These are phyloP conservation scores for Nemania diffusa DNA, from an alignment of 2,329 filamentous ascomycete genomes.

Conservation along the genomic window DNA sequence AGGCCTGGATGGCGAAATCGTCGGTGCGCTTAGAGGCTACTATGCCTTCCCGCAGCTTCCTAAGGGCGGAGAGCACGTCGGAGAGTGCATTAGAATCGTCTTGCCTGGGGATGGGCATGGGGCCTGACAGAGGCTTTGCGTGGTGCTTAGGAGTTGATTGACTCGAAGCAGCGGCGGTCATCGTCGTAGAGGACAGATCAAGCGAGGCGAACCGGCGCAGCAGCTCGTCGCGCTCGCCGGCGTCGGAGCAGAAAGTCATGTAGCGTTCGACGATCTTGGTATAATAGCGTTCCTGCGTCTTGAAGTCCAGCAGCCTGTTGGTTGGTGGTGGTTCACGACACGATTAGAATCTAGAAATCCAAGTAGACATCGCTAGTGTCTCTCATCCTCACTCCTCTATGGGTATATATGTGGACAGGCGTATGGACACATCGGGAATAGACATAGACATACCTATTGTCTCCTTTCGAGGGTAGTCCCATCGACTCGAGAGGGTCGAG, in stretches of 20 bases:
- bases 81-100: constrained; percentile 72
- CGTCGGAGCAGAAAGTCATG: constrained; percentile 85
- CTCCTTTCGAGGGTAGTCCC: constrained; percentile 90
- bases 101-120: constrained; percentile 33
- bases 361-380: too few species aligned
- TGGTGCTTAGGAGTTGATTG: constrained; percentile 37
- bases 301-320: constrained; percentile 74
- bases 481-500: constrained; percentile 82
- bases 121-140: constrained; percentile 26
- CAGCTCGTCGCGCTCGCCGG: constrained; percentile 76
- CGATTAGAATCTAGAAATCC: neutral
- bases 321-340: neutral
- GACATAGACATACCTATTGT: constrained; percentile 71
- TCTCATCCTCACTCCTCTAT: neutral
- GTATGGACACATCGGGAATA: neutral
- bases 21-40: constrained; percentile 80
- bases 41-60: constrained; percentile 91
- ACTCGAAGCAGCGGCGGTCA: constrained; percentile 40
- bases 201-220: constrained; percentile 79
- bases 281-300: constrained; percentile 86
- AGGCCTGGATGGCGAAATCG: constrained; percentile 85
- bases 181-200: constrained; percentile 52
- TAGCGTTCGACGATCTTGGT: constrained; percentile 88
- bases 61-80: constrained; percentile 81
- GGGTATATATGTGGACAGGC: neutral